Evolutionary conservation across 2,329 filamentous ascomycete genomes (phyloP), one percentile per base, ranked within the genome.

Genomic region (Colletotrichum musae): DNA sequence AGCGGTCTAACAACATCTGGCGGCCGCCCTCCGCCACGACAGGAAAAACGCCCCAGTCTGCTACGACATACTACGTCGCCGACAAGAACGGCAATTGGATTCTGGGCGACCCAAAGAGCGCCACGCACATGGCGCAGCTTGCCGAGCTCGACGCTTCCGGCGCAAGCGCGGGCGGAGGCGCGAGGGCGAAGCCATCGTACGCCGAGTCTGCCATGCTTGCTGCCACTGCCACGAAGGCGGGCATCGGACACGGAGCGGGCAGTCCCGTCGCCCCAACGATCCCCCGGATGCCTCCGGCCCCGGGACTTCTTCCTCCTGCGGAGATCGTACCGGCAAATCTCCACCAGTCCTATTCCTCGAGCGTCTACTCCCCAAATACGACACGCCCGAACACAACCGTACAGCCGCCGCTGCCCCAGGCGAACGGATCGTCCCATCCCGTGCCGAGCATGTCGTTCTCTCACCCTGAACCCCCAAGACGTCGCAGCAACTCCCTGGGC

Each of bases 51-150:
- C 83, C 85, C 1, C 77, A 80, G 48, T 84, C 84, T 2, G 83
- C 83, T 0, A 80, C 81, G 2, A 82, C 83, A 0, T 81, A 83
- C 52, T 88, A 87, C 71, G 81, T 87, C 54, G 82, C 86, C 41
- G 86, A 89, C 73, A 84, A 81, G 74, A 80, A 81, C 71, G 85
- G 86, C 1, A 88, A 88, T 73, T 88, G 87, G 87, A 80, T 86
- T 16, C 78, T 87, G 7, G 81, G 81, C 43, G 83, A 83, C 68
- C 72, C 79, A 5, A 77, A 77, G 51, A 76, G 76, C 43, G 72
- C 62, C 4, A 54, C 43, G 9, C 69, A 67, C 18, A 72, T 74
- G 18, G 72, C 73, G 43, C 70, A 74, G 57, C 67, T 76, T 52
- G 76, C 74, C 21, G 76, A 77, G 70, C 72, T 76, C 45, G 73